Percentiles rank a stretch among this genome's conserved stretches.
These are phyloP conservation scores for Massariosphaeria phaeospora DNA, from an alignment of 495 filamentous ascomycete species.

Conservation along the genomic window DNA sequence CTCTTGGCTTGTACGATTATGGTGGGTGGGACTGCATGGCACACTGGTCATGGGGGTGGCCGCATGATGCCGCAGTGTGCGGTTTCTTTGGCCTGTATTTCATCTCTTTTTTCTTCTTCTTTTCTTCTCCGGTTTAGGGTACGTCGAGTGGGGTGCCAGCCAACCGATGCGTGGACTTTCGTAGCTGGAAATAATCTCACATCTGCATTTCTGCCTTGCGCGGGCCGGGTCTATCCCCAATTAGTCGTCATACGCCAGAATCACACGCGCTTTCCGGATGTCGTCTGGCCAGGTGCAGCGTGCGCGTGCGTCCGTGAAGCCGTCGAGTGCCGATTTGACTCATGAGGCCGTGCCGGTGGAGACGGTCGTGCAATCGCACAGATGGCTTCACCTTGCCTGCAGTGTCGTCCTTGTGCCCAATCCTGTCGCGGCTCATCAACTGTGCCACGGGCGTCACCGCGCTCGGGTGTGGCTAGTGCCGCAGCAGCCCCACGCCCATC, in stretches of 20 bases:
- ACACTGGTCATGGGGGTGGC: conserved; percentile 20
- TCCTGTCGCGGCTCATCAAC: no score
- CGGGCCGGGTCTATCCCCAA: neutral
- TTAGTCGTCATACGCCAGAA: neutral
- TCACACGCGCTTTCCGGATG: neutral
- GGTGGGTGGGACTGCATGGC: conserved; percentile 19
- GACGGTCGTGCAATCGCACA: neutral
- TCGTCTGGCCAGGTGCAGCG: neutral
- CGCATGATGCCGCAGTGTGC: conserved; percentile 23
- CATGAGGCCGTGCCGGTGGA: neutral
- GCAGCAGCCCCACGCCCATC: neutral
- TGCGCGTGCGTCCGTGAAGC: neutral
- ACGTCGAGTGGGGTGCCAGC: conserved; percentile 1
- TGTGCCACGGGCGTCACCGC: neutral
- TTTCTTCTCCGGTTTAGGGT: neutral
- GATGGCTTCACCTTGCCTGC: neutral
- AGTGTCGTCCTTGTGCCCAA: neutral
- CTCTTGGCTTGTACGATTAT: conserved; percentile 23
- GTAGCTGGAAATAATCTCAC: conserved; percentile 10
- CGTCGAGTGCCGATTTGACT: conserved; percentile 10
- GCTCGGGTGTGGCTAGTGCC: neutral
- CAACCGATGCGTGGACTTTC: conserved; percentile 16
- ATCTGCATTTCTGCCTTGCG: conserved; percentile 17
- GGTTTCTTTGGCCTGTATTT: conserved; percentile 4
- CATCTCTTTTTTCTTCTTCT: conserved; percentile 11